Percentiles rank a stretch among this genome's conserved stretches.
phyloP scores from a whole-genome alignment of 352 stramenopile species.

The Phytophthora melonis region DNA sequence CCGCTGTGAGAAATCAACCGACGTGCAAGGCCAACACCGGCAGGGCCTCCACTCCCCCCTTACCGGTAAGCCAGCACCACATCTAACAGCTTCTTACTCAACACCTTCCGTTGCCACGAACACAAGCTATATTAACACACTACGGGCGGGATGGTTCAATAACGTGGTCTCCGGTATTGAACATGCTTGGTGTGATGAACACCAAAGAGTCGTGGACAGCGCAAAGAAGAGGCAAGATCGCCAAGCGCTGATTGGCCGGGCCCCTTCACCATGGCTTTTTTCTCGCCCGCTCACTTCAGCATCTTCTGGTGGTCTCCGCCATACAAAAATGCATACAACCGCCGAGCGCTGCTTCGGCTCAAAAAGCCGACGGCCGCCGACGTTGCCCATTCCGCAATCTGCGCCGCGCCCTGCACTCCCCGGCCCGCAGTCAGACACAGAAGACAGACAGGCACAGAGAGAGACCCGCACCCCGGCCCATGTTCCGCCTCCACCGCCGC shows the following conservation, averaged over 20 bases:
- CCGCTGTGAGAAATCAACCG: constrained; percentile 39
- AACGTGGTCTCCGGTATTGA: no score
- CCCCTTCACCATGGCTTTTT: background rate
- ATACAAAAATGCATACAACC: constrained; percentile 26
- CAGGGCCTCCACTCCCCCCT: background rate
- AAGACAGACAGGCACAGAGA: no score
- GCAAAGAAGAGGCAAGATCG: constrained; percentile 7
- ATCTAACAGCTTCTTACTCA: no score
- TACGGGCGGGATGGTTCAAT: no score
- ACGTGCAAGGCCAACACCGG: constrained; percentile 31
- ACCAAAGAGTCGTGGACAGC: no score
- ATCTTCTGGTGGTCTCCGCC: constrained; percentile 33
- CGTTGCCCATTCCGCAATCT: constrained; percentile 4
- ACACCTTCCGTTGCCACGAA: background rate
- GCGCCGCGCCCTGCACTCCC: no score
- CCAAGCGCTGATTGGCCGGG: constrained; percentile 9
- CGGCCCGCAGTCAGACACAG: background rate
- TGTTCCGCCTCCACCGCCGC: constrained; percentile 63
- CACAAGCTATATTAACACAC: background rate
- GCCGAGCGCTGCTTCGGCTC: constrained; percentile 17
- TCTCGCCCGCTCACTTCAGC: constrained; percentile 30
- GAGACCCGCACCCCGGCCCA: constrained; percentile 12
- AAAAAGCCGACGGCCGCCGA: no score
- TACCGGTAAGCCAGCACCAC: background rate
- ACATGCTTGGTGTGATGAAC: no score